These are phyloP conservation scores for Trichophyton rubrum DNA, from an alignment of 2,329 filamentous ascomycete genomes.

Conservation along the genomic window DNA sequence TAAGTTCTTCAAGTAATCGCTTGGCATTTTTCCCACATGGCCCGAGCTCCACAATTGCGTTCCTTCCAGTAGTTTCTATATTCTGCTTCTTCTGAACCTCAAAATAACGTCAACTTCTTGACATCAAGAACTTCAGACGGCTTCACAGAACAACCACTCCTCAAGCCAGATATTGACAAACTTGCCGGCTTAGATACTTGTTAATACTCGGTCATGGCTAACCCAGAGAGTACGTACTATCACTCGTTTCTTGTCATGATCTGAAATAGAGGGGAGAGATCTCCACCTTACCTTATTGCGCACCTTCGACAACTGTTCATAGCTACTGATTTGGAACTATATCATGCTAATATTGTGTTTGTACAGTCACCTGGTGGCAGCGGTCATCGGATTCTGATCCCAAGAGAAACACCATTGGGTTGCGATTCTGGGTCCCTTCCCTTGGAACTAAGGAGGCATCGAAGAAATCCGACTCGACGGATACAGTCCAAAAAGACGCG, in stretches of 20 bases:
- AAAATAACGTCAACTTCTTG: neutral
- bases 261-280: neutral
- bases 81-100: neutral
- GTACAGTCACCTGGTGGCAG: conserved; percentile 91
- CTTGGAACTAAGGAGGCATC: conserved; percentile 41
- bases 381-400: conserved; percentile 71
- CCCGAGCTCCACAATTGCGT: neutral
- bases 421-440: conserved; percentile 82
- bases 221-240: neutral
- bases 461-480: neutral
- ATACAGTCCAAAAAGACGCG: neutral
- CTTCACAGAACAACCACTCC: neutral
- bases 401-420: conserved; percentile 86
- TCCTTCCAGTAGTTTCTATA: neutral
- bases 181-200: neutral
- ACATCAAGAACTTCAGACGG: neutral
- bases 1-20: neutral
- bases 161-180: neutral
- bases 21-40: neutral
- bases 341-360: neutral
- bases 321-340: neutral
- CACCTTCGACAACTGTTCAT: neutral
- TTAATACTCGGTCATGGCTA: neutral
- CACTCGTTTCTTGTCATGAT: neutral
- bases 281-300: neutral